Evolutionary conservation across 2,329 filamentous ascomycete species (phyloP).

Genomic region (Monilinia laxa): DNA sequence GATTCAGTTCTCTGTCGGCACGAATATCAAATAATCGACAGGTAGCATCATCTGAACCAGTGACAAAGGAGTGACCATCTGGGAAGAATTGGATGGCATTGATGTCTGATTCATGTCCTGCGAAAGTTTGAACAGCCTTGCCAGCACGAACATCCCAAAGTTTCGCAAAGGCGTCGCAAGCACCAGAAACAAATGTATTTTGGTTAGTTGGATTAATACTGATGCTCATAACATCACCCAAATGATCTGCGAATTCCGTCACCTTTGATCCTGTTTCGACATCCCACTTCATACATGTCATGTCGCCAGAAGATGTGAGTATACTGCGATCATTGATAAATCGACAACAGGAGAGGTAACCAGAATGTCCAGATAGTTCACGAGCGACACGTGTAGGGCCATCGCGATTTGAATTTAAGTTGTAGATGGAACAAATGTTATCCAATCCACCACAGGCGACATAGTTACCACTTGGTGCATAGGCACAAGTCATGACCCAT

Average conservation of each 20-base stretch:
- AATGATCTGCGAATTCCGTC: slow-evolving; percentile 95
- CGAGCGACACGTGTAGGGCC: slow-evolving; percentile 95
- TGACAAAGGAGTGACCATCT: slow-evolving; percentile 96
- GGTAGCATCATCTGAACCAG: slow-evolving; percentile 94
- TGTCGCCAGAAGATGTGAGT: slow-evolving; percentile 95
- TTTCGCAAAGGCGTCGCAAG: slow-evolving; percentile 97
- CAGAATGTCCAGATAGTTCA: slow-evolving; percentile 93
- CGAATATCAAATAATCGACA: slow-evolving; percentile 98
- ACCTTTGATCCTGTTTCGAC: slow-evolving; percentile 97
- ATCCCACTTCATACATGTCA: slow-evolving; percentile 99
- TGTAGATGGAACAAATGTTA: slow-evolving; percentile 99
- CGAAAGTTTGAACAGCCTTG: slow-evolving; percentile 98
- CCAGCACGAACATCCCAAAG: slow-evolving; percentile 98
- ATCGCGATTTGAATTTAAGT: slow-evolving; percentile 89
- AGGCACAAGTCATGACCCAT: slow-evolving; percentile 99
- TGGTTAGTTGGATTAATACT: slow-evolving; percentile 99
- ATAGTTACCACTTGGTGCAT: slow-evolving; percentile 96
- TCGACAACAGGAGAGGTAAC: slow-evolving; percentile 95
- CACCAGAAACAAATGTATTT: slow-evolving; percentile 99
- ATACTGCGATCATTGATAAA: slow-evolving; percentile 99
- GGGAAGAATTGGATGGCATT: slow-evolving; percentile 99
- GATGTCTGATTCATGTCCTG: slow-evolving; percentile 97
- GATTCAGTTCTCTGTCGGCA: slow-evolving; percentile 76
- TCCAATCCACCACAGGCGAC: slow-evolving; percentile 98
- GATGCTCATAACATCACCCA: slow-evolving; percentile 99